Base-by-base conservation (phyloP, 768 basidiomycete species). In the Sistotremastrum niveocremeum region DNA sequence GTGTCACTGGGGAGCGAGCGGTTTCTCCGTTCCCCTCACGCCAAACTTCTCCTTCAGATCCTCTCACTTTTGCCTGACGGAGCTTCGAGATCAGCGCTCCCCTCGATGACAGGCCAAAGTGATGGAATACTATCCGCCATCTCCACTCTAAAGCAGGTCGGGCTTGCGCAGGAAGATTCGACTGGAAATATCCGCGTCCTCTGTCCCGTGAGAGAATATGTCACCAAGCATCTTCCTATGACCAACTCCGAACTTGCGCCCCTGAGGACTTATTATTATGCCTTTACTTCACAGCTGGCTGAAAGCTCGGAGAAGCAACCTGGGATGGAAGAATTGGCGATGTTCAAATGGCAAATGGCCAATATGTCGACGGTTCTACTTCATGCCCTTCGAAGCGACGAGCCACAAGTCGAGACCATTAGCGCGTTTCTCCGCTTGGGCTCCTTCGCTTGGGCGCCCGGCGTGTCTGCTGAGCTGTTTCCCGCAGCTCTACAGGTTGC, bases 61-160 rank as follows among this genome's bases (percentile, higher is more conserved):
- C 35, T 65, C 7, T 55, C 59, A 3, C 50, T 62, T 5, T 51
- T 65, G 6, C 64, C 64, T 2, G 57, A 61, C 42, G 62, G 58
- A 1, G 49, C 60, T 41, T 45, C 34, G 6, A 37, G 53, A 35
- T 44, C 54, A 1, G 48, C 34, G 2, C 39, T 20, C 20, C 20
- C 20, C 20, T 20, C 20, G 20, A 20, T 20, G 20, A 20, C 20
- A 20, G 20, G 20, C 20, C 20, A 20, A 20, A 20, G 20, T 20
- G 20, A 20, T 20, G 20, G 20, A 20, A 20, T 20, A 20, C 20
- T 20, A 20, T 20, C 20, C 20, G 20, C 55, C 12, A 41, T 46
- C 5, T 20, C 20, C 20, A 20, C 20, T 20, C 50, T 57, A 1
- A 49, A 44, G 46, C 52, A 52, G 41, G 52, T 45, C 8, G 46